Evolutionary conservation across 345 rosid genomes (phyloP).

Genomic region (Hirschfeldia incana): DNA sequence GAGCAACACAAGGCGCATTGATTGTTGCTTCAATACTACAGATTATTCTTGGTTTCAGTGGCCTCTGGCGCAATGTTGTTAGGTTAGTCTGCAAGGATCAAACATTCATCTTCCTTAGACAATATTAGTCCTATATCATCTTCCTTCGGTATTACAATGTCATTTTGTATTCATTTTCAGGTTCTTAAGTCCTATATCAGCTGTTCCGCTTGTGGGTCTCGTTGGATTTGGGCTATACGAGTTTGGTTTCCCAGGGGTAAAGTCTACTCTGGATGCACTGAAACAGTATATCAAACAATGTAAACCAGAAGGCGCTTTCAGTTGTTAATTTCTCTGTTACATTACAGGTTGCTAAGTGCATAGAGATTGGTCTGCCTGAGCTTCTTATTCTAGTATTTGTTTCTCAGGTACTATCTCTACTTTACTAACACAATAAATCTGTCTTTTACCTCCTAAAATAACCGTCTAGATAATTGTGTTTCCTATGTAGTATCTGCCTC

Average conservation of each 20-base stretch:
- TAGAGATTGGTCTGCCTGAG: slow-evolving; percentile 96
- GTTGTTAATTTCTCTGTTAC: neutral
- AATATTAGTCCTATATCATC: too few relatives aligned
- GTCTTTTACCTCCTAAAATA: too few relatives aligned
- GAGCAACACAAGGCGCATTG: slow-evolving; percentile 92
- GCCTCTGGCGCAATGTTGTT: slow-evolving; percentile 96
- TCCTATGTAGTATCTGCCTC: slow-evolving; percentile 80
- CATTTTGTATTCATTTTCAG: slow-evolving; percentile 59
- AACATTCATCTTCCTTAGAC: neutral
- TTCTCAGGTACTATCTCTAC: slow-evolving; percentile 59
- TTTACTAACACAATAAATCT: too few relatives aligned
- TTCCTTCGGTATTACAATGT: neutral
- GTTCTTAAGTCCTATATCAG: slow-evolving; percentile 91
- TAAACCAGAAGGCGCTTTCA: too few relatives aligned
- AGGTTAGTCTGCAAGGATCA: slow-evolving; percentile 49
- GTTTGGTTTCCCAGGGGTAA: slow-evolving; percentile 94
- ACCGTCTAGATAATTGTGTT: neutral
- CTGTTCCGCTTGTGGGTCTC: slow-evolving; percentile 84
- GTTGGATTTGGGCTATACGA: slow-evolving; percentile 95
- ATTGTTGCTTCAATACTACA: slow-evolving; percentile 96
- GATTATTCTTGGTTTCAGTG: slow-evolving; percentile 98
- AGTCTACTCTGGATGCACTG: slow-evolving; percentile 35
- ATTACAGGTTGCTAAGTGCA: slow-evolving; percentile 88
- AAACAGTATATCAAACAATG: too few relatives aligned
- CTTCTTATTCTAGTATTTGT: slow-evolving; percentile 75